Evolutionary conservation across 2,329 filamentous ascomycete genomes (phyloP), one percentile per base, ranked within the genome.

Genomic region (Colletotrichum liaoningense): DNA sequence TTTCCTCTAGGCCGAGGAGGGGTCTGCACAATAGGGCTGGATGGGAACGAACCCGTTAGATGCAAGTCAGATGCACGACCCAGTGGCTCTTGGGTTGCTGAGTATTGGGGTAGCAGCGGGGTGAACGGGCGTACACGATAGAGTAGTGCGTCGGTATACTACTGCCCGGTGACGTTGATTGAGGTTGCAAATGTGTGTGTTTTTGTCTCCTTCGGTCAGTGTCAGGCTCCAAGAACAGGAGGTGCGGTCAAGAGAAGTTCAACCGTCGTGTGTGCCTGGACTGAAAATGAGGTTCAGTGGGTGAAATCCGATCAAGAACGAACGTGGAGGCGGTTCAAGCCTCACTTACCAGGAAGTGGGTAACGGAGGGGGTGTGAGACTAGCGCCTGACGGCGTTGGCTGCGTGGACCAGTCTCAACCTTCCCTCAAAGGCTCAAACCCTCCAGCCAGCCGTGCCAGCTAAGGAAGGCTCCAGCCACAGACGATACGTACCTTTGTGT

Each of bases 41-140:
- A 70, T 65, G 62, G 60, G 67, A 62, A 70, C 60, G 62, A 56
- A 60, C 70, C 67, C 67, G 67, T 66, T 28, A 62, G 26, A 73
- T 70, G 70, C 70, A 73, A 70, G 70, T 73, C 67, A 70, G 67
- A 73, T 55, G 67, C 70, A 73, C 67, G 67, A 56, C 56, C 67
- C 67, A 73, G 60, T 64, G 60, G 60, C 42, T 26, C 19, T 63
- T 22, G 33, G 70, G 55, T 70, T 62, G 49, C 70, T 70, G 38
- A 42, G 38, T 19, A 42, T 42, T 8, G 56, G 70, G 60, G 67
- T 57, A 46, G 52, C 56, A 56, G 49, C 63, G n/a, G 33, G 30
- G 26, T 55, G 30, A 28, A 26, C 22, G 42, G 59, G 59, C 26
- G 49, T 55, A 12, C 9, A 55, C 19, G 19, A 30, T 19, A 38